Percentiles rank a stretch among this genome's conserved stretches.
Conservation (phyloP, 164 flowering plant genomes). For the Protea cynaroides region DNA sequence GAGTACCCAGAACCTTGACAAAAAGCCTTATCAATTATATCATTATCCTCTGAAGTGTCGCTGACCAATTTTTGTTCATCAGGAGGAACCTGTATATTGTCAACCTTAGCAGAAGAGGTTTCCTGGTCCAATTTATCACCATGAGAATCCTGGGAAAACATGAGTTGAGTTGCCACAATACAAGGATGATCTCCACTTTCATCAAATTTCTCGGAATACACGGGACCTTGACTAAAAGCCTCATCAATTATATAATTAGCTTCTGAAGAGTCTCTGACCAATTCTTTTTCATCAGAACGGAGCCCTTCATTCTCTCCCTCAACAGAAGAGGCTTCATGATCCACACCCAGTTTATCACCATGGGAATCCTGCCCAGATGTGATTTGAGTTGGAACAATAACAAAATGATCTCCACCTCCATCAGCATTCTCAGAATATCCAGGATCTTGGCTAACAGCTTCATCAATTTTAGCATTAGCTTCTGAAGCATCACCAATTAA, state of each 20-base stretch:
- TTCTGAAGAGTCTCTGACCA: too few species aligned
- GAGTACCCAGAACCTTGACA: not conserved
- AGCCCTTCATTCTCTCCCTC: conserved; percentile 8
- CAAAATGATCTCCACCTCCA: conserved; percentile 3
- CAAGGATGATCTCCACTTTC: conserved; percentile 4
- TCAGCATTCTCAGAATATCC: not conserved
- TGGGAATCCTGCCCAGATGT: conserved; percentile 2
- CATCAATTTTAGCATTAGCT: too few species aligned
- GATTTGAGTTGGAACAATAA: not conserved
- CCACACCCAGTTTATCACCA: not conserved
- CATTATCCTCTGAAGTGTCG: conserved; percentile 3
- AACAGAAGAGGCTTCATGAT: conserved; percentile 1
- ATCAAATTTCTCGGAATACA: not conserved
- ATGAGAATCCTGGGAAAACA: not conserved
- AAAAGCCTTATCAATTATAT: not conserved
- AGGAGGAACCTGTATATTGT: not conserved
- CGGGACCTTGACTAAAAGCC: too few species aligned
- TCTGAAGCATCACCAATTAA: too few species aligned
- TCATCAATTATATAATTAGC: too few species aligned
- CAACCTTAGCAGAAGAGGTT: conserved; percentile 1
- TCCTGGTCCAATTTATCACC: not conserved
- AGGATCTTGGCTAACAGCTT: too few species aligned
- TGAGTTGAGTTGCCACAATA: not conserved
- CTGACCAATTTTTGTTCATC: conserved; percentile 8
- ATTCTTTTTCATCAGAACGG: too few species aligned